These are phyloP conservation scores for Fusarium vanettenii DNA, from an alignment of 2,329 filamentous ascomycete species.

Conservation along the genomic window DNA sequence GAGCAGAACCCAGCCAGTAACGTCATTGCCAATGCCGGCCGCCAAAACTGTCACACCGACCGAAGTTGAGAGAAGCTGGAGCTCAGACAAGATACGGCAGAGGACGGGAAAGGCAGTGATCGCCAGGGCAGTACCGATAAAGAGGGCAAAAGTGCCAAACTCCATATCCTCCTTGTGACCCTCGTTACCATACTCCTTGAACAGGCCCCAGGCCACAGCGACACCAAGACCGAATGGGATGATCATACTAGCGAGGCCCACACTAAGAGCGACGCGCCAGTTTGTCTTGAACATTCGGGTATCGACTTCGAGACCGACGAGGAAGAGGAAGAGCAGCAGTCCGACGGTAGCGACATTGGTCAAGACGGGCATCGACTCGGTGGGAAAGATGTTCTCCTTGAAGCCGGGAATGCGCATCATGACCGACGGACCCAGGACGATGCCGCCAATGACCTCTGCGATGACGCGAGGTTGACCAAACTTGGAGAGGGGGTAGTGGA, in stretches of 20 bases:
- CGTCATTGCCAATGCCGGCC: slow-evolving; percentile 93
- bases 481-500: slow-evolving; percentile 82
- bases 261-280: slow-evolving; percentile 82
- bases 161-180: slow-evolving; percentile 53
- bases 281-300: slow-evolving; percentile 81
- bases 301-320: slow-evolving; percentile 90
- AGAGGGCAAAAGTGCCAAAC: slow-evolving; percentile 71
- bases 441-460: slow-evolving; percentile 86
- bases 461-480: slow-evolving; percentile 86
- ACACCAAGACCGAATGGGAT: slow-evolving; percentile 86
- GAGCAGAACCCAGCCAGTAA: slow-evolving; percentile 80
- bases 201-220: slow-evolving; percentile 84
- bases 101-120: slow-evolving; percentile 94
- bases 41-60: slow-evolving; percentile 91
- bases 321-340: slow-evolving; percentile 85
- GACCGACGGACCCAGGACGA: slow-evolving; percentile 86
- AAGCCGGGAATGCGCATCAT: slow-evolving; percentile 89
- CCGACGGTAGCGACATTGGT: slow-evolving; percentile 85
- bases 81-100: slow-evolving; percentile 90
- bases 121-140: slow-evolving; percentile 92
- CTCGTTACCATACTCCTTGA: slow-evolving; percentile 73
- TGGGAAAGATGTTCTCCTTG: slow-evolving; percentile 79
- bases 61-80: slow-evolving; percentile 84
- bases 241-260: slow-evolving; percentile 82
- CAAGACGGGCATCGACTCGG: slow-evolving; percentile 78